These are phyloP conservation scores for Gigaspora rosea DNA, from an alignment of 192 early-diverging fungal species.

Conservation along the genomic window DNA sequence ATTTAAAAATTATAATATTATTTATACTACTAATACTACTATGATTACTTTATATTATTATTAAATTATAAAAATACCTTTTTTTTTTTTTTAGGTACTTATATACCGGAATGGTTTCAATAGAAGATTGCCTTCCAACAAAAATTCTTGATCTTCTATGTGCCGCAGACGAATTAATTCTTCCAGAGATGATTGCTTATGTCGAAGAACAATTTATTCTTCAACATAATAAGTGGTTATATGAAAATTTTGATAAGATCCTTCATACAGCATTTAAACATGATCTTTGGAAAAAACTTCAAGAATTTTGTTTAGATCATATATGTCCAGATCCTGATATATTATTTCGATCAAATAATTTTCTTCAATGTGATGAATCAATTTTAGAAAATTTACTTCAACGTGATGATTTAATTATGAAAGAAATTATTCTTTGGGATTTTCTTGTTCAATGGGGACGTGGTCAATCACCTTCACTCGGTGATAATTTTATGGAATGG, in stretches of 20 bases:
- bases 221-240: background rate
- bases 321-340: constrained; percentile 4
- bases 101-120: constrained; percentile 5
- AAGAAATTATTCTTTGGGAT: constrained; percentile 18
- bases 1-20: background rate
- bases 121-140: background rate
- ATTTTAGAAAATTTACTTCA: background rate
- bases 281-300: constrained; percentile 7
- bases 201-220: background rate
- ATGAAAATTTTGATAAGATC: background rate
- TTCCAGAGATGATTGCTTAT: constrained; percentile 11
- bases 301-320: constrained; percentile 13
- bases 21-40: too few relatives aligned
- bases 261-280: background rate
- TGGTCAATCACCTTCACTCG: background rate
- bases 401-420: constrained; percentile 15
- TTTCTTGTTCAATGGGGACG: constrained; percentile 18
- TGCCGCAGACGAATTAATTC: constrained; percentile 5
- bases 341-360: background rate
- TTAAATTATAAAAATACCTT: too few relatives aligned
- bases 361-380: background rate
- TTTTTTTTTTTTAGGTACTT: constrained; percentile 6
- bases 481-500: background rate
- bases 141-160: background rate
- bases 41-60: background rate